Conservation (phyloP, 805 yeast genomes). For the Candida jianshihensis region DNA sequence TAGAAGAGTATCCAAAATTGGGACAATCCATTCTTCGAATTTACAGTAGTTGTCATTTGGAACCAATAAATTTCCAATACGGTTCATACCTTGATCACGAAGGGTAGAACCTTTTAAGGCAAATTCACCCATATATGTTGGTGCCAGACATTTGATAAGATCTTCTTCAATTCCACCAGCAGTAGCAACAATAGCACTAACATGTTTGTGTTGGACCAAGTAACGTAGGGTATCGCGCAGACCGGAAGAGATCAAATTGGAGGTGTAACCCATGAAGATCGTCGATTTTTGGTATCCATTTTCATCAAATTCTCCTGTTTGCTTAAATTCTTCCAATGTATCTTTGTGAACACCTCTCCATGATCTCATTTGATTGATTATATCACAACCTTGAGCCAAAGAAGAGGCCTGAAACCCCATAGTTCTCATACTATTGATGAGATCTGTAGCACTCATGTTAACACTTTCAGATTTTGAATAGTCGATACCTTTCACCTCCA, state of each 20-base stretch:
- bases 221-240: constrained; percentile 83
- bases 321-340: constrained; percentile 60
- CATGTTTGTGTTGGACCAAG: constrained; percentile 89
- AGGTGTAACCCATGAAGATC: constrained; percentile 92
- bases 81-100: constrained; percentile 93
- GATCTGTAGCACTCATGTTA: constrained; percentile 72
- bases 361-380: constrained; percentile 82
- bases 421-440: constrained; percentile 75
- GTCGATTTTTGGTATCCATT: constrained; percentile 79
- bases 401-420: constrained; percentile 98
- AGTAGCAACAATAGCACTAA: constrained; percentile 90
- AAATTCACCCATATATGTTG: constrained; percentile 92
- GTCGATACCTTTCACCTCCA: constrained; percentile 81
- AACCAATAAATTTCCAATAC: constrained; percentile 93
- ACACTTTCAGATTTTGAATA: constrained; percentile 72
- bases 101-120: constrained; percentile 66
- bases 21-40: constrained; percentile 98
- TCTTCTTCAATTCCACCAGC: constrained; percentile 99
- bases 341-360: constrained; percentile 86
- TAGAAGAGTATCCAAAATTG: constrained; percentile 78
- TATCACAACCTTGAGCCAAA: constrained; percentile 82
- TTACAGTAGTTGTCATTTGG: constrained; percentile 97
- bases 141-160: constrained; percentile 91
- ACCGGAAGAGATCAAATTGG: constrained; percentile 93
- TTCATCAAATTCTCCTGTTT: constrained; percentile 71